Conservation (phyloP, 441 rosid species). For the Francoa sonchifolia region DNA sequence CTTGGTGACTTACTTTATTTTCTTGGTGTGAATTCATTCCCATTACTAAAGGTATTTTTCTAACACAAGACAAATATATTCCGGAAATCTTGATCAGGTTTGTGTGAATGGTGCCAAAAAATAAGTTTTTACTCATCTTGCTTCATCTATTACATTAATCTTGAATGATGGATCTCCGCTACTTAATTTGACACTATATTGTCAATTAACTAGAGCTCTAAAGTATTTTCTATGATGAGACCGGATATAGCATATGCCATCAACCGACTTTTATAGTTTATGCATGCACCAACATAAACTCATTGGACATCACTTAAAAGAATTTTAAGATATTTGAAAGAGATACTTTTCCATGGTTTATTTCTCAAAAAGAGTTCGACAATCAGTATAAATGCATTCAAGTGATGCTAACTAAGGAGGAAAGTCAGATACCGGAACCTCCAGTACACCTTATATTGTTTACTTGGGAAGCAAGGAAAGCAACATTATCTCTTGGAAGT, state of each 20-base stretch:
- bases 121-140: not conserved
- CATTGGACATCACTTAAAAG: not conserved
- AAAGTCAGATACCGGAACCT: not conserved
- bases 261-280: not conserved
- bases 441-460: not conserved
- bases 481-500: slow-evolving; percentile 1
- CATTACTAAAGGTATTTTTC: not conserved
- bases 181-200: not conserved
- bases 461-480: not conserved
- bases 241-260: not conserved
- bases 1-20: not conserved
- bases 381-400: too few relatives aligned
- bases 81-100: not conserved
- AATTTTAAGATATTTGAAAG: not conserved
- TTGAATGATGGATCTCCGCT: not conserved
- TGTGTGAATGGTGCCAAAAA: not conserved
- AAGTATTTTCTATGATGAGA: not conserved
- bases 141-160: not conserved
- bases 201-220: not conserved
- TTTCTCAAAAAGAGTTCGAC: too few relatives aligned
- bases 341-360: not conserved
- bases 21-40: not conserved
- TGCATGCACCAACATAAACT: not conserved
- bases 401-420: not conserved
- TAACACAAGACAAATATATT: not conserved